Evolutionary conservation across 1,284 basidiomycete species (phyloP).

Genomic region (Cutaneotrichosporon sp.): DNA sequence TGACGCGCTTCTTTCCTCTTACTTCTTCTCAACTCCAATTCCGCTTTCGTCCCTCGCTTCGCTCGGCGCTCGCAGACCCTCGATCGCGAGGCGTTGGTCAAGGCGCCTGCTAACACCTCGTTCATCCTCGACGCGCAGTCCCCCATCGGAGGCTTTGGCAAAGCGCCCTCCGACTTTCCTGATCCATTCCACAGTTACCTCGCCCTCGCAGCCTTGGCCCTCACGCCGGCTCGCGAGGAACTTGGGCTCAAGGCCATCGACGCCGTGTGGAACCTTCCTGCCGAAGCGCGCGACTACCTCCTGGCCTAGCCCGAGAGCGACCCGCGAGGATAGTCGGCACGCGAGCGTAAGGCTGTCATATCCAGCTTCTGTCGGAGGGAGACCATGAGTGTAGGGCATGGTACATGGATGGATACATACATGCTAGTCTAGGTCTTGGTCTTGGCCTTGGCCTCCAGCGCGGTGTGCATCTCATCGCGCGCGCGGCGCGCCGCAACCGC

Average conservation of each 20-base stretch:
- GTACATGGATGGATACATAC: neutral
- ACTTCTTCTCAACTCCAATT: neutral
- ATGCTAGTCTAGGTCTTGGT: neutral
- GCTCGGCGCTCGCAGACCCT: constrained; percentile 61
- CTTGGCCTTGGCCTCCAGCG: neutral
- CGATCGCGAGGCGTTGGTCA: constrained; percentile 60
- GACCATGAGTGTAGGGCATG: neutral
- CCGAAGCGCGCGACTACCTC: constrained; percentile 66
- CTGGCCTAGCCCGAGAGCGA: constrained; percentile 16
- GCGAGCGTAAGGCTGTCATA: neutral
- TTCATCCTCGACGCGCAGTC: constrained; percentile 77
- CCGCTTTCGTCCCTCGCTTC: neutral
- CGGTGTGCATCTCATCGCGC: constrained; percentile 1
- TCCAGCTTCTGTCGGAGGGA: neutral
- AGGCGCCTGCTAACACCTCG: constrained; percentile 58
- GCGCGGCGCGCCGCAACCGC: constrained; percentile 2
- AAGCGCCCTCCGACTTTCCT: constrained; percentile 73
- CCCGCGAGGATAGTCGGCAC: too few species aligned
- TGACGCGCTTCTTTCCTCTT: neutral
- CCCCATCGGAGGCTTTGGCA: constrained; percentile 79
- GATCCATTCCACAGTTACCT: constrained; percentile 92
- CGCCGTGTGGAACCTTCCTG: constrained; percentile 67
- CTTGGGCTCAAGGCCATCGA: constrained; percentile 65
- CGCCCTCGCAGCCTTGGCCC: constrained; percentile 72
- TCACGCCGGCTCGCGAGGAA: constrained; percentile 58